Conservation (phyloP, 2,329 filamentous ascomycete species). For the Botrytis hyacinthi region DNA sequence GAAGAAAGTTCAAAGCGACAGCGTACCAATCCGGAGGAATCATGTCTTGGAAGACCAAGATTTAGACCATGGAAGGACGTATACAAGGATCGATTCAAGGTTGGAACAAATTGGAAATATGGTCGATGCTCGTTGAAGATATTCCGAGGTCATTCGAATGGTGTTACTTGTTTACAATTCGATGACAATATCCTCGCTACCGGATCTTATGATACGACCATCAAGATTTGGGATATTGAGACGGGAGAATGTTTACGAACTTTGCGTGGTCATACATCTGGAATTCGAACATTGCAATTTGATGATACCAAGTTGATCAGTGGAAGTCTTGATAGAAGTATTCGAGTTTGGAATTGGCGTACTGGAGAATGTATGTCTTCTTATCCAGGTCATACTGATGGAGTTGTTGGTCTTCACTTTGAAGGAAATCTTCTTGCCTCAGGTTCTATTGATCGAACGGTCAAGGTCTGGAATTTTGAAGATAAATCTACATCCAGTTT, state of each 20-base stretch:
- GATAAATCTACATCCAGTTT: conserved; percentile 78
- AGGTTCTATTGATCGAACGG: conserved; percentile 82
- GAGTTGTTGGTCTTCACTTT: conserved; percentile 86
- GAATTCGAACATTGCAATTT: conserved; percentile 87
- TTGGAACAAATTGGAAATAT: conserved; percentile 97
- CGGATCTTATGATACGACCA: conserved; percentile 90
- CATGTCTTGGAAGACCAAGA: conserved; percentile 44
- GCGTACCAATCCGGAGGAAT: conserved; percentile 29
- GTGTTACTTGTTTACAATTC: conserved; percentile 67
- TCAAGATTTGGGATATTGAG: conserved; percentile 95
- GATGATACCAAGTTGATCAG: conserved; percentile 89
- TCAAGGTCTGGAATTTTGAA: conserved; percentile 91
- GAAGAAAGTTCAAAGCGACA: conserved; percentile 31
- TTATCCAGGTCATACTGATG: conserved; percentile 73
- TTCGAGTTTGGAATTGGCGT: conserved; percentile 96
- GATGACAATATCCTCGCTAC: conserved; percentile 90
- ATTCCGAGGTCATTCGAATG: conserved; percentile 85
- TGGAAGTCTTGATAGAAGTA: conserved; percentile 80
- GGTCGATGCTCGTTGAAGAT: conserved; percentile 81
- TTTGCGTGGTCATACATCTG: conserved; percentile 74
- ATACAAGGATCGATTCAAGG: conserved; percentile 91
- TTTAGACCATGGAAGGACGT: conserved; percentile 91
- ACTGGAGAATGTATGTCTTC: conserved; percentile 84
- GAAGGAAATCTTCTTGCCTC: conserved; percentile 81
- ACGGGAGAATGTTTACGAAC: conserved; percentile 85